These are phyloP conservation scores for Neltuma alba DNA, from an alignment of 306 rosid species.

Conservation along the genomic window DNA sequence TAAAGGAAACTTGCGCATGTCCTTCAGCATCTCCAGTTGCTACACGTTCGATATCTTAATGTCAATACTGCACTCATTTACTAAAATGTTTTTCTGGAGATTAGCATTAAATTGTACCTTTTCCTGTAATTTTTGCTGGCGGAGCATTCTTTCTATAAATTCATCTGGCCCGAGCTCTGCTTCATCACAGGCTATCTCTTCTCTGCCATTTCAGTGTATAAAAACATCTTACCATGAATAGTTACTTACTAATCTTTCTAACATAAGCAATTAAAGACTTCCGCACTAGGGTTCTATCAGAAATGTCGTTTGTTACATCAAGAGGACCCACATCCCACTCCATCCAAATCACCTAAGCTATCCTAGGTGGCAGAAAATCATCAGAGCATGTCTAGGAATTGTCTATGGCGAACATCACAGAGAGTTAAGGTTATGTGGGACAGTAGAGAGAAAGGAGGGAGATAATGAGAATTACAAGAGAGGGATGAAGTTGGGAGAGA, in stretches of 20 bases:
- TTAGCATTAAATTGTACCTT: conserved; percentile 49
- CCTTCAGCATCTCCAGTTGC: conserved; percentile 90
- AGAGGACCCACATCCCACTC: background rate
- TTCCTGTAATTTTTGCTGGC: conserved; percentile 58
- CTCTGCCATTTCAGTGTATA: conserved; percentile 51
- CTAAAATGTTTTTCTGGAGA: background rate
- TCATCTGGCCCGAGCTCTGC: conserved; percentile 82
- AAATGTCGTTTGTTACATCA: background rate
- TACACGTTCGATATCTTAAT: conserved; percentile 29
- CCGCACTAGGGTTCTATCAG: background rate
- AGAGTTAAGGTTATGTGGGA: background rate
- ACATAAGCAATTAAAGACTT: background rate
- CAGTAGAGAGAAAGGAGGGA: background rate
- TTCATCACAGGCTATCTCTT: conserved; percentile 91
- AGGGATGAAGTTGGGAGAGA: background rate
- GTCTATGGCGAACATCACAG: background rate
- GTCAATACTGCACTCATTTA: conserved; percentile 33
- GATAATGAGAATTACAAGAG: background rate
- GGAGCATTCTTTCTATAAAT: conserved; percentile 58
- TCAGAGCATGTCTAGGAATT: background rate
- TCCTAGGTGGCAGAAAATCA: background rate
- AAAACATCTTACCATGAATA: conserved; percentile 17
- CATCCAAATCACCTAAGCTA: background rate
- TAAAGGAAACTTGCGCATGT: conserved; percentile 68
- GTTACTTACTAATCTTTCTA: conserved; percentile 1